Evolutionary conservation across 768 basidiomycete species (phyloP).

Genomic region (Pulveroboletus sp.): DNA sequence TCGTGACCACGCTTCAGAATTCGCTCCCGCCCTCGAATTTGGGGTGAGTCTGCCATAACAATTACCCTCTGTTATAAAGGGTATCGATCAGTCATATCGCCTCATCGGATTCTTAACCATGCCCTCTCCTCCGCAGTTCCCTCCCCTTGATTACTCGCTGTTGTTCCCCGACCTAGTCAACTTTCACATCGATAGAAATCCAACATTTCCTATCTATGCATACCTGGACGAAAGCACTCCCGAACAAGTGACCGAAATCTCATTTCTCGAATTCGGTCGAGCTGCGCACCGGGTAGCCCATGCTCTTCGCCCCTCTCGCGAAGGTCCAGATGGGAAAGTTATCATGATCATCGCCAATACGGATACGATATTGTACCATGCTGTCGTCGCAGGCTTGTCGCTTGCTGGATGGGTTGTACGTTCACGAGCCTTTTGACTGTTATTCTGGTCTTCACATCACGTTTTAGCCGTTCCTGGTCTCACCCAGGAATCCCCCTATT

Average conservation of each 20-base stretch:
- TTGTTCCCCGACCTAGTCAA: constrained; percentile 15
- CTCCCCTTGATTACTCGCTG: constrained; percentile 15
- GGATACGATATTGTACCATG: constrained; percentile 21
- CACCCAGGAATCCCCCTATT: constrained; percentile 8
- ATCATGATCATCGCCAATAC: constrained; percentile 30
- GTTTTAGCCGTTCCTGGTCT: constrained; percentile 32
- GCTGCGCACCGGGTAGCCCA: constrained; percentile 32
- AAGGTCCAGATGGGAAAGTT: constrained; percentile 21
- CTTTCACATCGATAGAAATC: constrained; percentile 16
- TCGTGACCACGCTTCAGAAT: too few relatives aligned
- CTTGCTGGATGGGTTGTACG: constrained; percentile 30
- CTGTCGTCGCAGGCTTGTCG: constrained; percentile 18
- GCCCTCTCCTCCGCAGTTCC: constrained; percentile 4
- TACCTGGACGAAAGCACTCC: constrained; percentile 13
- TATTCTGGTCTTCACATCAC: constrained; percentile 5
- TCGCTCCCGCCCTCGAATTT: too few relatives aligned
- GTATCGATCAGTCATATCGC: too few relatives aligned
- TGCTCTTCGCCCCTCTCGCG: constrained; percentile 9
- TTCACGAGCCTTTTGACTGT: constrained; percentile 21
- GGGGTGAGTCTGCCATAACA: too few relatives aligned
- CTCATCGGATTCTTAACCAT: too few relatives aligned
- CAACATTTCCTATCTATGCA: constrained; percentile 11
- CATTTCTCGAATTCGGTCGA: constrained; percentile 13
- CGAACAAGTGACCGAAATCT: constrained; percentile 8
- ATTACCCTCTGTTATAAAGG: too few relatives aligned